Conservation (phyloP, 78 protist genomes). For the Planoprotostelium fungivorum region DNA sequence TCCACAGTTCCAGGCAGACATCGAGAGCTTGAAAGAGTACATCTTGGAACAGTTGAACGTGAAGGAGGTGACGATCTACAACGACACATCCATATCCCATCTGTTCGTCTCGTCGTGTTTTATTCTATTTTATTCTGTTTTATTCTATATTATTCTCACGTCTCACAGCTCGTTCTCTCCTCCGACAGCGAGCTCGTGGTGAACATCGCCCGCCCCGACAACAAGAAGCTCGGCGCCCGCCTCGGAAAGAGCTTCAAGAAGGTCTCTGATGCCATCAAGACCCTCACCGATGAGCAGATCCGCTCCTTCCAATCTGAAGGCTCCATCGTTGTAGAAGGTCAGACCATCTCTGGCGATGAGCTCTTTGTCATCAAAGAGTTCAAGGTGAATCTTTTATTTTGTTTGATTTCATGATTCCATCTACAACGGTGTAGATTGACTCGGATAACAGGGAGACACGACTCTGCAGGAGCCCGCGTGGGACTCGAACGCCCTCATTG, state of each 20-base stretch:
- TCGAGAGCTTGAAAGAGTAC: conserved; percentile 52
- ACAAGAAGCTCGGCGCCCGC: conserved; percentile 51
- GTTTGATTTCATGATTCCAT: not conserved
- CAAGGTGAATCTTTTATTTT: not conserved
- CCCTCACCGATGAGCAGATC: conserved; percentile 35
- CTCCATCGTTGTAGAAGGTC: conserved; percentile 24
- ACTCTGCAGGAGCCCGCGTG: conserved; percentile 39
- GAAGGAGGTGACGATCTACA: not conserved
- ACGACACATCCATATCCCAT: not conserved
- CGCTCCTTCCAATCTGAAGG: conserved; percentile 49
- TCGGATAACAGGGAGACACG: conserved; percentile 19
- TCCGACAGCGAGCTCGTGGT: conserved; percentile 44
- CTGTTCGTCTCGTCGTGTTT: too few relatives aligned
- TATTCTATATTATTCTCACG: too few relatives aligned
- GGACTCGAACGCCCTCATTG: conserved; percentile 57
- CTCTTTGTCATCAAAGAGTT: conserved; percentile 21
- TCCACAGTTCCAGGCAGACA: conserved; percentile 30
- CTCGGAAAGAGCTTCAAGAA: conserved; percentile 23
- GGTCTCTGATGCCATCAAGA: conserved; percentile 12
- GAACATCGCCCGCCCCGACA: conserved; percentile 49
- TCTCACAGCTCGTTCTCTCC: conserved; percentile 19
- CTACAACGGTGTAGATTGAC: not conserved
- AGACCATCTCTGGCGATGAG: conserved; percentile 37
- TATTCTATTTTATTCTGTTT: too few relatives aligned
- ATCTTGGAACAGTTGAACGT: conserved; percentile 63